Evolutionary conservation across 192 early-diverging fungal species (phyloP).

Genomic region (Gryganskiella cystojenkinii): DNA sequence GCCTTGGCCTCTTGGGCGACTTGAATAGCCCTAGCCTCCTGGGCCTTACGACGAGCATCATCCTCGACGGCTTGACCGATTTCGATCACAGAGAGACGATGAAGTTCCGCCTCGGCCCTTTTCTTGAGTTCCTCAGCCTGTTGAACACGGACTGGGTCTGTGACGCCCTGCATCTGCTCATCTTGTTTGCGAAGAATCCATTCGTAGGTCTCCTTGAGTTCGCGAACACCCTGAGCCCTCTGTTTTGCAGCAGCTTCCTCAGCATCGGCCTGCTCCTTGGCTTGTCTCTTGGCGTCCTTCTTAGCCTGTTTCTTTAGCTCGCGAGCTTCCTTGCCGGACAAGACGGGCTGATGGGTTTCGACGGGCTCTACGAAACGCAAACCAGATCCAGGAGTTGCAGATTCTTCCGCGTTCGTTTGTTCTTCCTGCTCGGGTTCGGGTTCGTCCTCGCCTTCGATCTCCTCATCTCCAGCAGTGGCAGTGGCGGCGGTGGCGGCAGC

Average conservation of each 20-base stretch:
- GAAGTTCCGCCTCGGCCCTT: slow-evolving; percentile 19
- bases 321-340: slow-evolving; percentile 33
- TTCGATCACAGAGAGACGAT: too few relatives aligned
- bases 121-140: slow-evolving; percentile 2
- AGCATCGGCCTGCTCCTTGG: slow-evolving; percentile 41
- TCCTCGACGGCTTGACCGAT: too few relatives aligned
- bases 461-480: not conserved
- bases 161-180: too few relatives aligned
- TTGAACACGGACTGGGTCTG: too few relatives aligned
- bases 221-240: slow-evolving; percentile 7
- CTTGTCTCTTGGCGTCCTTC: slow-evolving; percentile 48
- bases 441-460: not conserved
- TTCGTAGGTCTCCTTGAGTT: too few relatives aligned
- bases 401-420: not conserved
- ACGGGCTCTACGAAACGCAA: not conserved
- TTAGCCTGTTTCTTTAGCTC: slow-evolving; percentile 48
- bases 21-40: slow-evolving; percentile 8
- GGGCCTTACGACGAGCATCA: slow-evolving; percentile 8
- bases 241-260: slow-evolving; percentile 24
- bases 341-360: slow-evolving; percentile 2
- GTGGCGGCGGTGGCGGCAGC: slow-evolving; percentile 4
- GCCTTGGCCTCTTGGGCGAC: slow-evolving; percentile 35
- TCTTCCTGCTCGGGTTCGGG: not conserved
- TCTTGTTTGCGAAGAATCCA: too few relatives aligned
- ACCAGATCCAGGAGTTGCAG: not conserved